Base-by-base conservation (phyloP, 768 basidiomycete species). In the Mycena pura region DNA sequence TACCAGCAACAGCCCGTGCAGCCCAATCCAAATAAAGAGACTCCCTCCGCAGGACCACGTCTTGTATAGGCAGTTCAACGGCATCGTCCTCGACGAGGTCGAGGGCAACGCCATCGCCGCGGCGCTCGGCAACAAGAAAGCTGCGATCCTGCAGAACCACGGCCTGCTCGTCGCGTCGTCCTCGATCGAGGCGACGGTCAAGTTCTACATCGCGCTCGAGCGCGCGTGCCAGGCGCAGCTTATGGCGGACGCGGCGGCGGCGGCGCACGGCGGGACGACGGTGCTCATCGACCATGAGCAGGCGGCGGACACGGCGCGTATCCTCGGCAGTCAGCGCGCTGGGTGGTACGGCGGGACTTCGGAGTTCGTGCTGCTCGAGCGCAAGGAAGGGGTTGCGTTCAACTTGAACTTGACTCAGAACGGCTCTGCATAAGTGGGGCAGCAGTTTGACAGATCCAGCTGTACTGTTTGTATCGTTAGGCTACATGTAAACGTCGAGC, bases 181-280 rank as follows among this genome's bases (percentile, higher is more conserved):
- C 19, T 74, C 79, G 5, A 78, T 82, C 43, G 80, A 82, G 57
- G 79, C 78, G 31, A 77, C 80, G 21, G 73, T 79, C 10, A 71
- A 76, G 66, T 76, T 79, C 53, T 81, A 79, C 63, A 74, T 73
- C 25, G 70, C 77, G 19, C 68, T 81, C 44, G 83, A 84, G 64
- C 75, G 77, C 43, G 73, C 77, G 6, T 84, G 83, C 67, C 77
- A 82, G 52, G 79, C 79, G 28, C 80, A 81, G 64, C 73, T 84
- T 6, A 68, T 83, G 53, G 78, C 77, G 14, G 78, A 80, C 34
- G 75, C 79, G 9, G 81, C 81, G 5, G 76, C 77, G 5, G 74
- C 70, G 9, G 68, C 60, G 6, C 62, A 60, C 25, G 73, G 74
- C 13, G 36, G 54, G 21, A 52, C 53, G 28, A 70, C 75, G 0